Percentiles rank a stretch among this genome's conserved stretches.
These are phyloP conservation scores for Podaxis sp. DNA, from an alignment of 768 basidiomycete genomes.

Conservation along the genomic window DNA sequence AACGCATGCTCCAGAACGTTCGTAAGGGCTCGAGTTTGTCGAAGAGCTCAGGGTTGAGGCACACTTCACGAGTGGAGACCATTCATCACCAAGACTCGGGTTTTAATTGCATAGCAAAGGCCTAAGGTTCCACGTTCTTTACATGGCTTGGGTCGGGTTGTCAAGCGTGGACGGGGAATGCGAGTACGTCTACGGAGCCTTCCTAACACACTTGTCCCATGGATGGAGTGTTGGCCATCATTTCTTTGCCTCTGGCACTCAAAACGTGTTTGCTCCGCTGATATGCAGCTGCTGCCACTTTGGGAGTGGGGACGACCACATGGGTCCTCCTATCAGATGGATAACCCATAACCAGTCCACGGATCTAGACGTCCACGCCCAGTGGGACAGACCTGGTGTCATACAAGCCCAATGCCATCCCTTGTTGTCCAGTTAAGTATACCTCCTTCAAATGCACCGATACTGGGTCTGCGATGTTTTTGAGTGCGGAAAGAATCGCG, in stretches of 20 bases:
- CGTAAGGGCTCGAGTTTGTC: slow-evolving; percentile 39
- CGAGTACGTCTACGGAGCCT: slow-evolving; percentile 40
- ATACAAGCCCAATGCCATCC: slow-evolving; percentile 10
- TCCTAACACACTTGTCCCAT: slow-evolving; percentile 5
- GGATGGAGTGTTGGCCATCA: slow-evolving; percentile 62
- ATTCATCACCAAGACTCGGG: too few species aligned
- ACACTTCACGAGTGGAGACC: too few species aligned
- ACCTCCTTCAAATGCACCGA: slow-evolving; percentile 44
- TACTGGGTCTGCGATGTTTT: slow-evolving; percentile 73
- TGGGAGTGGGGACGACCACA: background rate
- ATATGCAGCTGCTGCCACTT: background rate
- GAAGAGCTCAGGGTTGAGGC: too few species aligned
- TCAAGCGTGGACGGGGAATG: slow-evolving; percentile 61
- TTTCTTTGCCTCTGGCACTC: slow-evolving; percentile 31
- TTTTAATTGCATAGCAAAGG: too few species aligned
- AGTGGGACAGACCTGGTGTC: slow-evolving; percentile 4
- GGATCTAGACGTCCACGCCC: background rate
- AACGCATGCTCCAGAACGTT: slow-evolving; percentile 34
- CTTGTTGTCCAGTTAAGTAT: slow-evolving; percentile 25
- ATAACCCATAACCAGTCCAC: background rate
- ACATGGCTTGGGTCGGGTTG: slow-evolving; percentile 68
- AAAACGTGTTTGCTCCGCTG: background rate
- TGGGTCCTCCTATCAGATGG: background rate
- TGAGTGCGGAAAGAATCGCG: slow-evolving; percentile 76
- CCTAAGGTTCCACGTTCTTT: slow-evolving; percentile 64